These are phyloP conservation scores for Gynochthodes officinalis DNA, from an alignment of 257 asterid genomes.

Conservation along the genomic window DNA sequence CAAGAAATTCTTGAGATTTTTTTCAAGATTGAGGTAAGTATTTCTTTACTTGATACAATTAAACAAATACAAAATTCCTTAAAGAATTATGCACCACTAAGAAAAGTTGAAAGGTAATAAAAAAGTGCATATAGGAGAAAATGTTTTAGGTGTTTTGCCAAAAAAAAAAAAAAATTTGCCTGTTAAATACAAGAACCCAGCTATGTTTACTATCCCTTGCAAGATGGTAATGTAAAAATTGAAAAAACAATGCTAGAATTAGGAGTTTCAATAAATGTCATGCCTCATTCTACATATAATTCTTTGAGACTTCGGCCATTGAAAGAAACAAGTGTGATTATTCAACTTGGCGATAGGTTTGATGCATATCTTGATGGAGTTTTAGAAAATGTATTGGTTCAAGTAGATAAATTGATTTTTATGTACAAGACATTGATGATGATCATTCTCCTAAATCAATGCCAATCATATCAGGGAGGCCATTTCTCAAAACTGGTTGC, in stretches of 20 bases:
- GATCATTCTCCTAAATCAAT: background rate
- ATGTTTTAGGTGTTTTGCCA: background rate
- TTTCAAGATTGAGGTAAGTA: background rate
- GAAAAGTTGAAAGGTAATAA: background rate
- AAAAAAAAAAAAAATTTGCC: background rate
- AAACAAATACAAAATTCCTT: background rate
- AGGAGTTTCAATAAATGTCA: constrained; percentile 4
- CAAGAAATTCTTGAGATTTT: background rate
- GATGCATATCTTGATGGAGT: no score
- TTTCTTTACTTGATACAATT: background rate
- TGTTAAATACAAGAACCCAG: background rate
- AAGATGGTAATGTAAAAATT: background rate
- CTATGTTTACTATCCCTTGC: background rate
- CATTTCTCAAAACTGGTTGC: background rate
- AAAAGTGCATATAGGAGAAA: background rate
- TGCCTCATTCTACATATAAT: no score
- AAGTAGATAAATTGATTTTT: background rate
- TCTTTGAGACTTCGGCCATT: background rate
- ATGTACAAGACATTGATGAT: background rate
- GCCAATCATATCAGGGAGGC: background rate
- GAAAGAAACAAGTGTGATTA: background rate
- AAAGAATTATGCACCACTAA: background rate
- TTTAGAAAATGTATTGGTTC: background rate
- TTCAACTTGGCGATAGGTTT: background rate
- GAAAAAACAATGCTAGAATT: background rate